Percentiles rank a stretch among this genome's conserved stretches.
phyloP scores from a whole-genome alignment of 371 early-diverging fungal species.

The Mortierella sp. region DNA sequence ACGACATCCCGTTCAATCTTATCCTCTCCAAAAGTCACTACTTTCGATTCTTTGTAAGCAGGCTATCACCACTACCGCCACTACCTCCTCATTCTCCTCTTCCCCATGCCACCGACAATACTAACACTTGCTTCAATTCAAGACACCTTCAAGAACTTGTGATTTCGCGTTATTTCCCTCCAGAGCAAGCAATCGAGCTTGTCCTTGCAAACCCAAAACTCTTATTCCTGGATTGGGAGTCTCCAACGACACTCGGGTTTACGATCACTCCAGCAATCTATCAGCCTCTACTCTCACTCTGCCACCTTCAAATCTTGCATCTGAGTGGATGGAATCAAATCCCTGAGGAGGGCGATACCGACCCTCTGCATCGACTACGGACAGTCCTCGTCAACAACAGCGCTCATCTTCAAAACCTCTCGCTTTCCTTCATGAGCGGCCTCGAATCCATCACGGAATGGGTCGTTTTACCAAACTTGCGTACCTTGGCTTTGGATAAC shows the following conservation, averaged over 20 bases:
- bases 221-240: not conserved
- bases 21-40: not conserved
- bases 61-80: no score
- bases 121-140: not conserved
- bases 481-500: not conserved
- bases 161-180: not conserved
- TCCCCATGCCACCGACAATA: not conserved
- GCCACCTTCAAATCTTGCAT: not conserved
- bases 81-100: no score
- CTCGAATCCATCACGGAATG: not conserved
- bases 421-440: not conserved
- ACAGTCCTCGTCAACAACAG: not conserved
- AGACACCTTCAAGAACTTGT: not conserved
- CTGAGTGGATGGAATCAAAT: not conserved
- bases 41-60: slow-evolving; percentile 5
- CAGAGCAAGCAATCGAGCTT: not conserved
- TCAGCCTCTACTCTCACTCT: not conserved
- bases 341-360: not conserved
- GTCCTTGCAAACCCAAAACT: not conserved
- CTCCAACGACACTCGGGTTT: not conserved
- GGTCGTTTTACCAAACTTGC: not conserved
- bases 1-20: not conserved
- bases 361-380: not conserved
- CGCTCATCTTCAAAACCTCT: not conserved
- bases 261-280: not conserved